phyloP scores from a whole-genome alignment of 371 early-diverging fungal genomes.

The Lichtheimia ramosa region DNA sequence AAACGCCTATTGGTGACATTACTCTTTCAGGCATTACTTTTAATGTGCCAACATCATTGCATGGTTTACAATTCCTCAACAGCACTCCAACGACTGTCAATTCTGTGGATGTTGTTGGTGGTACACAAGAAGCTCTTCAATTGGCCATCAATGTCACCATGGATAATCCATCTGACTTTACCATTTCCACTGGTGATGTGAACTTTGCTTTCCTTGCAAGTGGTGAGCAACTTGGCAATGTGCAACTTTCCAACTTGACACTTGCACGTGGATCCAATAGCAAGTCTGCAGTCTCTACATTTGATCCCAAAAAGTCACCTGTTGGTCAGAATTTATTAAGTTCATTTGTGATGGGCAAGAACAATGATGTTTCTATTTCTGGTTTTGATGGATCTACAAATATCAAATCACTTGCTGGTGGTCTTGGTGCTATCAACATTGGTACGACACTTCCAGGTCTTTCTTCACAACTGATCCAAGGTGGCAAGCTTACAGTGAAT shows the following conservation, averaged over 20 bases:
- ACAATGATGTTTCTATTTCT: constrained; percentile 43
- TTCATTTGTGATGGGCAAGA: constrained; percentile 53
- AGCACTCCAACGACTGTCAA: constrained; percentile 51
- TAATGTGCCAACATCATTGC: constrained; percentile 46
- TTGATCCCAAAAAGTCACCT: constrained; percentile 44
- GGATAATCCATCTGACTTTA: constrained; percentile 56
- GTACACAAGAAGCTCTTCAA: constrained; percentile 40
- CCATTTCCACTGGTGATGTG: constrained; percentile 55
- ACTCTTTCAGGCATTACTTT: constrained; percentile 54
- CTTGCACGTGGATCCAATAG: constrained; percentile 46
- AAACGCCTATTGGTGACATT: constrained; percentile 59
- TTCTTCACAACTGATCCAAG: constrained; percentile 37
- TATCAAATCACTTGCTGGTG: constrained; percentile 47
- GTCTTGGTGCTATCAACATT: constrained; percentile 43
- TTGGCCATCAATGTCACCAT: constrained; percentile 54
- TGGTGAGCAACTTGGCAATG: constrained; percentile 42
- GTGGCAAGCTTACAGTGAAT: constrained; percentile 42
- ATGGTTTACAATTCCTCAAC: constrained; percentile 61
- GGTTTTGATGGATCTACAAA: constrained; percentile 44
- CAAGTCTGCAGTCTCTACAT: constrained; percentile 39
- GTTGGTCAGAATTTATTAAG: constrained; percentile 51
- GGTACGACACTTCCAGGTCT: constrained; percentile 51
- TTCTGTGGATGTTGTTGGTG: constrained; percentile 58
- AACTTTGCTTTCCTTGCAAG: constrained; percentile 41
- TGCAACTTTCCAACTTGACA: constrained; percentile 42